Conservation (phyloP, 2,329 filamentous ascomycete genomes). For the Pseudocercospora eumusae region DNA sequence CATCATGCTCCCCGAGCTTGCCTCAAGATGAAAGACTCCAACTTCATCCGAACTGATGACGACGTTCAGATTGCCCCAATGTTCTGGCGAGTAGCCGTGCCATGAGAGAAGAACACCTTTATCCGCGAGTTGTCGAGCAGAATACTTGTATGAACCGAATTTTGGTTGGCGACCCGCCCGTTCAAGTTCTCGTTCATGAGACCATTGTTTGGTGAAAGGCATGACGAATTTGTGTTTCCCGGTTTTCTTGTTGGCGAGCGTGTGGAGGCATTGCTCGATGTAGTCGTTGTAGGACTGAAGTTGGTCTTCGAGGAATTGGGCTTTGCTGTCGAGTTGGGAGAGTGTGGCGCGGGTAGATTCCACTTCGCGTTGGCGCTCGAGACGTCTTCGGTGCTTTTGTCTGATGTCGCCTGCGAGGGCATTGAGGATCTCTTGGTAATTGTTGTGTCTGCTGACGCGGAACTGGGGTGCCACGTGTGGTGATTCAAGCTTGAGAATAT, state of each 20-base stretch:
- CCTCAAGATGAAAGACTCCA: slow-evolving; percentile 90
- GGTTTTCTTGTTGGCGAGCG: slow-evolving; percentile 95
- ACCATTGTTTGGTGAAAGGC: slow-evolving; percentile 98
- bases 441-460: slow-evolving; percentile 80
- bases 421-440: slow-evolving; percentile 97
- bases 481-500: slow-evolving; percentile 85
- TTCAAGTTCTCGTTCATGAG: slow-evolving; percentile 94
- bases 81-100: slow-evolving; percentile 76
- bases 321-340: slow-evolving; percentile 77
- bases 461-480: slow-evolving; percentile 55
- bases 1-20: slow-evolving; percentile 88
- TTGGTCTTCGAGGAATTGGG: slow-evolving; percentile 89
- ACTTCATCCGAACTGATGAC: slow-evolving; percentile 94
- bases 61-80: slow-evolving; percentile 90
- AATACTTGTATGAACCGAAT: slow-evolving; percentile 98
- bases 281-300: slow-evolving; percentile 98
- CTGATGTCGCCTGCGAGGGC: slow-evolving; percentile 95
- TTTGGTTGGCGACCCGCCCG: slow-evolving; percentile 90
- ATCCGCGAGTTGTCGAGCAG: slow-evolving; percentile 80
- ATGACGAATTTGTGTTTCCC: slow-evolving; percentile 77
- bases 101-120: slow-evolving; percentile 94
- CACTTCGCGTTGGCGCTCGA: slow-evolving; percentile 87
- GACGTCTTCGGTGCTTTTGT: slow-evolving; percentile 88
- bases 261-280: slow-evolving; percentile 97
- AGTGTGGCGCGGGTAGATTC: slow-evolving; percentile 79